Evolutionary conservation across 805 yeast species (phyloP).

Genomic region (Wickerhamomyces bovis): DNA sequence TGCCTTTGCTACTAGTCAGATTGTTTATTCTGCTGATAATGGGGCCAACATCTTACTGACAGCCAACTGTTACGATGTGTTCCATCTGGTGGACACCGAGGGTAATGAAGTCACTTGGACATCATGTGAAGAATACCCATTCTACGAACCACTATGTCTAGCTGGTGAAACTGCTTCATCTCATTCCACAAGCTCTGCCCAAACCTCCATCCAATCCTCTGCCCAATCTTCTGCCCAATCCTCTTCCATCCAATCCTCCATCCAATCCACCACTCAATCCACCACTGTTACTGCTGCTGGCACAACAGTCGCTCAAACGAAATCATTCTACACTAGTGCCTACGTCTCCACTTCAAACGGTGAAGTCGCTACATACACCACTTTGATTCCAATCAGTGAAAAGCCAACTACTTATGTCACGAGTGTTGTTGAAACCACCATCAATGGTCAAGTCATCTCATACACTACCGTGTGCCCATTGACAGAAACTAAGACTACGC

Average conservation of each 20-base stretch:
- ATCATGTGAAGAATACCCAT: constrained; percentile 22
- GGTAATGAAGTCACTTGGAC: constrained; percentile 15
- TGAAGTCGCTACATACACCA: constrained; percentile 12
- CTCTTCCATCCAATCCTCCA: not conserved
- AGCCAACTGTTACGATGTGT: constrained; percentile 21
- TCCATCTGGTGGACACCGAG: constrained; percentile 13
- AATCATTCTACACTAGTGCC: constrained; percentile 1
- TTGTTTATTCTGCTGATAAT: constrained; percentile 16
- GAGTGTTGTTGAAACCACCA: constrained; percentile 15
- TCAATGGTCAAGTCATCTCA: constrained; percentile 3
- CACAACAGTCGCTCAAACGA: not conserved
- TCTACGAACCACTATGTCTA: constrained; percentile 15
- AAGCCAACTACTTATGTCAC: constrained; percentile 7
- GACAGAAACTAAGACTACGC: constrained; percentile 1
- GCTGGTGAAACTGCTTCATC: not conserved
- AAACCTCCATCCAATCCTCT: not conserved
- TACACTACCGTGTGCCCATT: constrained; percentile 20
- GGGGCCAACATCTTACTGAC: constrained; percentile 15
- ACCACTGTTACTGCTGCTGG: constrained; percentile 6
- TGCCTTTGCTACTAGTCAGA: constrained; percentile 14
- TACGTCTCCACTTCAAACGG: constrained; percentile 13
- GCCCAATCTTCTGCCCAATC: not conserved
- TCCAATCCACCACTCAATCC: constrained; percentile 1
- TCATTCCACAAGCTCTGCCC: too few species aligned
- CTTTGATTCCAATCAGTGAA: constrained; percentile 14